phyloP scores from a whole-genome alignment of 2,329 filamentous ascomycete species.

The Xylogone sp. region DNA sequence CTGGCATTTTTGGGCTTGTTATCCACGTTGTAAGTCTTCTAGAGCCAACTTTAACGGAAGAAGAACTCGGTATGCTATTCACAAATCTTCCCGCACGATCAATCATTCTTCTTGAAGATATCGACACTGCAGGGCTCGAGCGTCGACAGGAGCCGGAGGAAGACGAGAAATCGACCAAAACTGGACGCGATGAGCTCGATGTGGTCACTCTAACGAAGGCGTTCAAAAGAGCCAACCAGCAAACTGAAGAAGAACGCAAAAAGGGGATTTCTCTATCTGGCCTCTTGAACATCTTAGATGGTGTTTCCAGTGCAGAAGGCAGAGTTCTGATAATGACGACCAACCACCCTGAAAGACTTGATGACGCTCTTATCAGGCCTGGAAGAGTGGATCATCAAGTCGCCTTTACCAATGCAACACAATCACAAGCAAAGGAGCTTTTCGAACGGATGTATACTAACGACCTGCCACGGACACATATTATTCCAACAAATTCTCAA shows the following conservation, averaged over 20 bases:
- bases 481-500: not conserved
- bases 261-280: conserved; percentile 69
- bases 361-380: conserved; percentile 69
- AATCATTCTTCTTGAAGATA: conserved; percentile 65
- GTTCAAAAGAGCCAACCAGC: conserved; percentile 36
- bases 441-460: conserved; percentile 58
- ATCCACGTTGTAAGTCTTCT: conserved; percentile 62
- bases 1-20: conserved; percentile 62
- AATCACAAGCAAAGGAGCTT: conserved; percentile 50
- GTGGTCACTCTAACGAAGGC: conserved; percentile 40
- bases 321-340: conserved; percentile 80
- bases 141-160: conserved; percentile 16
- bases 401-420: conserved; percentile 55
- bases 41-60: conserved; percentile 58
- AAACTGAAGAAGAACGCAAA: conserved; percentile 29
- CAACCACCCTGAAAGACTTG: conserved; percentile 69
- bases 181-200: conserved; percentile 28
- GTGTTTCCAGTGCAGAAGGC: conserved; percentile 75
- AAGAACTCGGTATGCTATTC: conserved; percentile 56
- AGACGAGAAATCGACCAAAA: conserved; percentile 9
- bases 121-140: conserved; percentile 62
- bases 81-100: conserved; percentile 57
- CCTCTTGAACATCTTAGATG: conserved; percentile 69
- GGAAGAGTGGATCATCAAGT: conserved; percentile 71
- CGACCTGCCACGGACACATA: conserved; percentile 14